Percentiles rank a stretch among this genome's conserved stretches.
phyloP scores from a whole-genome alignment of 495 filamentous ascomycete genomes.

The Jackrogersella multiformis region DNA sequence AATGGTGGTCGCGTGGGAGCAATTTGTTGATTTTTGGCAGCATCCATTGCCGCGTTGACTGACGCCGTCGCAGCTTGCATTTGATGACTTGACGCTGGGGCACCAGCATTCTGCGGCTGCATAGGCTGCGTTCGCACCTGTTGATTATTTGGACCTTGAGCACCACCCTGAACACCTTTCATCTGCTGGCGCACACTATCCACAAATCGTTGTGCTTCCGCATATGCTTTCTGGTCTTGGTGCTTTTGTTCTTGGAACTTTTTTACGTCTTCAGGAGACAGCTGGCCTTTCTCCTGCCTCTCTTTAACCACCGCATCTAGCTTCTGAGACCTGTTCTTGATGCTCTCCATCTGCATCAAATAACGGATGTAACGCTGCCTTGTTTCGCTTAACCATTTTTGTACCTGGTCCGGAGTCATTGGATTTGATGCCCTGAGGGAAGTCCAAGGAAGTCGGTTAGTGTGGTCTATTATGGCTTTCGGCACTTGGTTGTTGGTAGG shows the following conservation, averaged over 20 bases:
- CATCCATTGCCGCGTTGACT: constrained; percentile 62
- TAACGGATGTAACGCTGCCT: constrained; percentile 47
- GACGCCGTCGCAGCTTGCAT: constrained; percentile 44
- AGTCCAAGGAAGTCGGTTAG: constrained; percentile 49
- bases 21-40: constrained; percentile 62
- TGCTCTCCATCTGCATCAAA: constrained; percentile 50
- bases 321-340: constrained; percentile 32
- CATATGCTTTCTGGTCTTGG: constrained; percentile 45
- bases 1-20: constrained; percentile 46
- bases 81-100: constrained; percentile 33
- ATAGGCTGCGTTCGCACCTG: constrained; percentile 40
- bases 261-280: constrained; percentile 49
- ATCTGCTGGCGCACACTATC: constrained; percentile 48
- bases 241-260: constrained; percentile 45
- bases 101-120: constrained; percentile 25
- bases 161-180: constrained; percentile 21
- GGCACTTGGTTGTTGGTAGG: constrained; percentile 29
- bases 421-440: constrained; percentile 31
- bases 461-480: constrained; percentile 48
- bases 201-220: constrained; percentile 47
- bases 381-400: constrained; percentile 46
- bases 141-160: constrained; percentile 39
- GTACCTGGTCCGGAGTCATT: constrained; percentile 34
- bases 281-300: constrained; percentile 43
- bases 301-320: constrained; percentile 48